Conservation (phyloP, 2,329 filamentous ascomycete genomes). For the Trichophaea hybrida region DNA sequence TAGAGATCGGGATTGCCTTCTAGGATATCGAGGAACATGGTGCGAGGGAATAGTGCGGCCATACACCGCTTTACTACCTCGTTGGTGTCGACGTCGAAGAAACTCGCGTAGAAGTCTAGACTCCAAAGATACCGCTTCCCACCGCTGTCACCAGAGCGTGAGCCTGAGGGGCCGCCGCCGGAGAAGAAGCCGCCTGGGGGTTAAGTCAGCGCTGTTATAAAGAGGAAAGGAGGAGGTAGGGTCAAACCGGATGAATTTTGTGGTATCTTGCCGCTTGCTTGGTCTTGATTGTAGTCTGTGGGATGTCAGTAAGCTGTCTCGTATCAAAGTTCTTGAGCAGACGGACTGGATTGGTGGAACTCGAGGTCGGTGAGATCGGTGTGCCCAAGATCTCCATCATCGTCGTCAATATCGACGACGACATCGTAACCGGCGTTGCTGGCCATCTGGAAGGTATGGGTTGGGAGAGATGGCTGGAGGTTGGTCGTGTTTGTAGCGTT, state of each 20-base stretch:
- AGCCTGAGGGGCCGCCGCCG: slow-evolving; percentile 31
- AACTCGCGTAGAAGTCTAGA: slow-evolving; percentile 86
- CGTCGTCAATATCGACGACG: slow-evolving; percentile 80
- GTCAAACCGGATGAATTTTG: slow-evolving; percentile 17
- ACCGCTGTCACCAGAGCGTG: slow-evolving; percentile 29
- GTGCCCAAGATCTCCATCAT: slow-evolving; percentile 93
- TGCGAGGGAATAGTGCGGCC: slow-evolving; percentile 75
- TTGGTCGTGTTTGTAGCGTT: neutral
- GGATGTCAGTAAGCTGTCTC: slow-evolving; percentile 5
- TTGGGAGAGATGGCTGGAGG: neutral
- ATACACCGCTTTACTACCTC: slow-evolving; percentile 77
- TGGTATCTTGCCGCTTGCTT: slow-evolving; percentile 26
- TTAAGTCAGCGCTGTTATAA: slow-evolving; percentile 41
- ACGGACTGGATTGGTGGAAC: slow-evolving; percentile 74
- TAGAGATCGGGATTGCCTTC: slow-evolving; percentile 96
- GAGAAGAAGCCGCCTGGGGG: slow-evolving; percentile 36
- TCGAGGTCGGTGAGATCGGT: slow-evolving; percentile 98
- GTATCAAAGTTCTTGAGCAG: neutral
- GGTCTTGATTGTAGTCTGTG: slow-evolving; percentile 26
- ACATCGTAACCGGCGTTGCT: slow-evolving; percentile 64
- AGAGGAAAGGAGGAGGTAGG: neutral
- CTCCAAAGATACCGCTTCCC: slow-evolving; percentile 82
- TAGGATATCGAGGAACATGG: slow-evolving; percentile 91
- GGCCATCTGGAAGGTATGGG: slow-evolving; percentile 10
- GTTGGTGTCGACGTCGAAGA: slow-evolving; percentile 94